Evolutionary conservation across 257 asterid genomes (phyloP), one percentile per base, ranked within the genome.

Genomic region (Solanum peruvianum): DNA sequence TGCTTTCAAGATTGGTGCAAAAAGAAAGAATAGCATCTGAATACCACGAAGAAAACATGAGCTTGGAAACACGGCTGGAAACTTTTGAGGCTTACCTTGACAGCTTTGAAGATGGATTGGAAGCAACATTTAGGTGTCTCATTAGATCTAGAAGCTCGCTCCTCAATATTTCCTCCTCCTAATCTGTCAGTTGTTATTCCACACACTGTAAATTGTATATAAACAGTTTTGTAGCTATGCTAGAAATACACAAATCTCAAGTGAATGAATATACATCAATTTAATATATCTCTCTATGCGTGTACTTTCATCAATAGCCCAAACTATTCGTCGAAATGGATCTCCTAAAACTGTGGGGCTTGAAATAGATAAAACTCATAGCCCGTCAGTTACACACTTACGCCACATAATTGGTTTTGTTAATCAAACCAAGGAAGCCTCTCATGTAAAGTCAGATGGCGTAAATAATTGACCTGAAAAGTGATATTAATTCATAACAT

Each of bases 1-100:
- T 87, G 86, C 87, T 91, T 83, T 87, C 90, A 64, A 89, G 87
- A 69, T 84, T 91, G 39, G 67, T 88, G n/a, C 86, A 87, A 11
- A 89, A 76, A 23, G 91, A 86, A 60, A 80, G 62, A 82, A 88
- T 88, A 5, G 86, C 86, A 66, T 81, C 83, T 20, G 91, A 89
- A 87, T 82, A 39, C 64, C 87, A 89, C 69, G 31, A 80, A 20
- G 78, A 83, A 25, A 80, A 23, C 16, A 6, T 18, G 41, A 91
- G 87, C 21, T 83, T 83, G 25, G 72, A 33, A 82, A 7, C 82
- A 3, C 87, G 84, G 77, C 27, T 91, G 9, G 88, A 87, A 85
- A 88, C 47, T 23, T 76, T 76, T 14, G 9, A 29, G 41, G 41
- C 86, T 9, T 44, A 84, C 52, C 86, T 84, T 62, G 77, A 62